Evolutionary conservation across 2,329 filamentous ascomycete species (phyloP).

Genomic region (Ceratocystis ficicola): DNA sequence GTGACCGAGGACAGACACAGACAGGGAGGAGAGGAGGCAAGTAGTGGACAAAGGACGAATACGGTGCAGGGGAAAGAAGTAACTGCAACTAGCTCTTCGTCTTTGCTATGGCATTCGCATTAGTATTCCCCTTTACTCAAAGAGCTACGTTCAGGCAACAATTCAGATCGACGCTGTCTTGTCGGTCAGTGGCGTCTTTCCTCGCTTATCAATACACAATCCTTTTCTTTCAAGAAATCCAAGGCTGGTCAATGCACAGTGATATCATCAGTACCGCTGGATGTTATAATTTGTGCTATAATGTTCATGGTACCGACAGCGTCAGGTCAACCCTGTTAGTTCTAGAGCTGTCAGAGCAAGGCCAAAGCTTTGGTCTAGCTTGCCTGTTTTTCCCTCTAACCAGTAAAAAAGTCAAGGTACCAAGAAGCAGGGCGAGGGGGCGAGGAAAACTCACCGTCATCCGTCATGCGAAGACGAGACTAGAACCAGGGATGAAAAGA

Average conservation of each 20-base stretch:
- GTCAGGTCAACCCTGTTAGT: neutral
- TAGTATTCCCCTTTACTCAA: neutral
- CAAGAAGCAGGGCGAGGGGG: neutral
- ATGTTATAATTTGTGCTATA: neutral
- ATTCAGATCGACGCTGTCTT: constrained; percentile 3
- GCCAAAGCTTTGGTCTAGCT: neutral
- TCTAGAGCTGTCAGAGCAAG: neutral
- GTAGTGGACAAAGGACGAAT: neutral
- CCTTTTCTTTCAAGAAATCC: neutral
- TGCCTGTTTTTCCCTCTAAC: neutral
- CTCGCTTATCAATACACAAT: constrained; percentile 1
- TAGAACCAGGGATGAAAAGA: neutral
- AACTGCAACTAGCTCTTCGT: neutral
- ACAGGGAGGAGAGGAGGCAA: neutral
- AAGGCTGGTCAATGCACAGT: constrained; percentile 3
- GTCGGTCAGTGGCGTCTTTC: neutral
- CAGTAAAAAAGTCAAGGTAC: neutral
- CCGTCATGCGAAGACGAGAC: neutral
- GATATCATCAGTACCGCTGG: neutral
- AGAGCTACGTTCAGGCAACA: neutral
- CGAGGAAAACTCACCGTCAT: neutral
- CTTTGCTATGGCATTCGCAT: neutral
- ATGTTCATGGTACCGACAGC: neutral
- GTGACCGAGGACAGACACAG: neutral
- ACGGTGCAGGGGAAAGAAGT: neutral